Conservation (phyloP, 148 eudicot species). For the Amaranthus palmeri region DNA sequence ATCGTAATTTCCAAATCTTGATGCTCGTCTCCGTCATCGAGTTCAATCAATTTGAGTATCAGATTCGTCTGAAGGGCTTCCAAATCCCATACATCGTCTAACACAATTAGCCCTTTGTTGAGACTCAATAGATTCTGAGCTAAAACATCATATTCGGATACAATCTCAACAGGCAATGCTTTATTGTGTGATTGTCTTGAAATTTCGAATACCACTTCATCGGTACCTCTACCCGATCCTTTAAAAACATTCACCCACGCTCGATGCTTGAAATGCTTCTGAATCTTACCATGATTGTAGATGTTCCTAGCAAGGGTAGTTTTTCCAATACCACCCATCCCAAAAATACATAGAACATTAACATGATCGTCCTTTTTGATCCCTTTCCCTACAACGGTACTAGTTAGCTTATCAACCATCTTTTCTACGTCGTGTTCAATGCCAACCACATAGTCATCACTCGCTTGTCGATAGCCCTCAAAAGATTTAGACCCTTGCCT, state of each 20-base stretch:
- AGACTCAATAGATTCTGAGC: not conserved
- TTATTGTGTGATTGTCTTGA: too few relatives aligned
- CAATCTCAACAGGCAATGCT: too few relatives aligned
- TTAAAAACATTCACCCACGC: conserved; percentile 25
- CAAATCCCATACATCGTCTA: conserved; percentile 26
- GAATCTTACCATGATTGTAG: conserved; percentile 12
- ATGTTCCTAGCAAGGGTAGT: conserved; percentile 26
- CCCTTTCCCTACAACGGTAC: too few relatives aligned
- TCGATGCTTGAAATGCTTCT: conserved; percentile 10
- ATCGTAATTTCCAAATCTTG: too few relatives aligned
- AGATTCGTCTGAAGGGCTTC: not conserved
- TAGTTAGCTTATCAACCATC: not conserved
- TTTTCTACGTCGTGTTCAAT: conserved; percentile 11
- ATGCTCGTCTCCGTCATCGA: too few relatives aligned
- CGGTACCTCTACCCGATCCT: not conserved
- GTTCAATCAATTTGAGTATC: too few relatives aligned
- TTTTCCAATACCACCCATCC: conserved; percentile 40
- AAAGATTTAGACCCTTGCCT: not conserved
- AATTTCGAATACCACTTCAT: too few relatives aligned
- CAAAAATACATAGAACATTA: conserved; percentile 16
- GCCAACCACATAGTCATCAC: conserved; percentile 21
- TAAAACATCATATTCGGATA: conserved; percentile 1
- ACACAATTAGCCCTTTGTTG: conserved; percentile 7
- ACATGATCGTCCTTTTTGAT: not conserved
- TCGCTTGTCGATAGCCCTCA: not conserved